Percentiles rank a stretch among this genome's conserved stretches.
These are phyloP conservation scores for Elsinoe perseae DNA, from an alignment of 2,329 filamentous ascomycete genomes.

Conservation along the genomic window DNA sequence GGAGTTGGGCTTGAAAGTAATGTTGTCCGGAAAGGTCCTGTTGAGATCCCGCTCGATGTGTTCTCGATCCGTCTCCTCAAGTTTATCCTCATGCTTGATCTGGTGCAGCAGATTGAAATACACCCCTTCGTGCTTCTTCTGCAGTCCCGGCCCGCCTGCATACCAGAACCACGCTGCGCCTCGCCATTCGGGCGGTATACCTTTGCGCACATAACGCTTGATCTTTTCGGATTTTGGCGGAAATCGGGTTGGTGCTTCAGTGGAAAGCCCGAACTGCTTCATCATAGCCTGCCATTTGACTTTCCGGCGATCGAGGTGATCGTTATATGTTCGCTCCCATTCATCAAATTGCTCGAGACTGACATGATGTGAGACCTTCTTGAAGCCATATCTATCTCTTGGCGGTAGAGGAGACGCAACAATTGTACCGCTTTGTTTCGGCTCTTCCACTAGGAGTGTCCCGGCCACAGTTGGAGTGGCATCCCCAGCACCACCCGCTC, in stretches of 20 bases:
- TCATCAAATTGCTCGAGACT: constrained; percentile 54
- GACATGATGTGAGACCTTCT: constrained; percentile 75
- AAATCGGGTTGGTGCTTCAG: constrained; percentile 65
- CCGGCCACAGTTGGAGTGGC: constrained; percentile 12
- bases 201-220: constrained; percentile 85
- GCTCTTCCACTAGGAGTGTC: constrained; percentile 10
- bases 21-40: constrained; percentile 89
- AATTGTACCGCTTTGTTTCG: not conserved
- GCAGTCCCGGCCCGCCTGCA: constrained; percentile 72
- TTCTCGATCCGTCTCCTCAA: constrained; percentile 69
- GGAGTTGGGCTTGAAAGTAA: constrained; percentile 69
- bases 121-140: constrained; percentile 66
- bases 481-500: constrained; percentile 16
- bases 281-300: constrained; percentile 71
- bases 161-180: constrained; percentile 98
- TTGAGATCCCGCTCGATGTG: constrained; percentile 91
- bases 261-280: constrained; percentile 39
- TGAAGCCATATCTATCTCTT: constrained; percentile 85
- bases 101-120: constrained; percentile 64
- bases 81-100: constrained; percentile 51
- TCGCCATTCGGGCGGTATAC: constrained; percentile 86
- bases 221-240: constrained; percentile 73
- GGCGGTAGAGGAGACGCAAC: constrained; percentile 21
- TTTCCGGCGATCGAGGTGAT: constrained; percentile 64
- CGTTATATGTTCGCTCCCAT: constrained; percentile 69